Percentiles rank a stretch among this genome's conserved stretches.
These are phyloP conservation scores for Calonectria hongkongensis DNA, from an alignment of 2,329 filamentous ascomycete species.

Conservation along the genomic window DNA sequence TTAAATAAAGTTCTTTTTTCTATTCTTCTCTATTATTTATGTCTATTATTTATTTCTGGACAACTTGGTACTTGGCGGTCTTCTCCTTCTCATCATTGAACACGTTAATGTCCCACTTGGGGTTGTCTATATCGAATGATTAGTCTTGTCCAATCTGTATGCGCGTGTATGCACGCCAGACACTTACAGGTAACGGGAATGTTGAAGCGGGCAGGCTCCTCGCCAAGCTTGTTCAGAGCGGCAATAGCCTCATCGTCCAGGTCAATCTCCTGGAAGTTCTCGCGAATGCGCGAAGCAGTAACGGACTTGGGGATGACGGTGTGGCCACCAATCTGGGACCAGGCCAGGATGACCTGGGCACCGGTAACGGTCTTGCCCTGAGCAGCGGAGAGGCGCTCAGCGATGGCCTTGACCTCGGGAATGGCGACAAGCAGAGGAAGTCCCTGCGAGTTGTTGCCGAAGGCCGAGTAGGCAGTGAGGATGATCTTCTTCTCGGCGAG, in stretches of 20 bases:
- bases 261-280: constrained; percentile 82
- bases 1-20: constrained; percentile 17
- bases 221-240: constrained; percentile 77
- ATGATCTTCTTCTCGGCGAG: constrained; percentile 78
- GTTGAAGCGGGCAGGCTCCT: constrained; percentile 68
- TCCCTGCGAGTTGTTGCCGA: constrained; percentile 67
- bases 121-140: constrained; percentile 62
- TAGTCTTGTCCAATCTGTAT: constrained; percentile 24
- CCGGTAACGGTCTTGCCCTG: constrained; percentile 63
- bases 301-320: constrained; percentile 86
- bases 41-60: constrained; percentile 55
- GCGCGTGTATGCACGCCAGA: not conserved
- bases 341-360: constrained; percentile 72
- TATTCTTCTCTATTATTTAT: constrained; percentile 26
- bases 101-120: constrained; percentile 74
- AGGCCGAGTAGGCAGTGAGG: constrained; percentile 79
- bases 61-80: constrained; percentile 68
- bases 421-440: constrained; percentile 75
- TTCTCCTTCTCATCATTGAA: constrained; percentile 73
- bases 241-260: constrained; percentile 75
- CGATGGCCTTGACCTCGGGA: constrained; percentile 73
- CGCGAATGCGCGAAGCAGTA: constrained; percentile 78
- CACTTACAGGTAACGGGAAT: constrained; percentile 65
- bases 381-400: constrained; percentile 64
- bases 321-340: constrained; percentile 76